Evolutionary conservation across 1,284 basidiomycete genomes (phyloP).

Genomic region (Cryptococcus sp.): DNA sequence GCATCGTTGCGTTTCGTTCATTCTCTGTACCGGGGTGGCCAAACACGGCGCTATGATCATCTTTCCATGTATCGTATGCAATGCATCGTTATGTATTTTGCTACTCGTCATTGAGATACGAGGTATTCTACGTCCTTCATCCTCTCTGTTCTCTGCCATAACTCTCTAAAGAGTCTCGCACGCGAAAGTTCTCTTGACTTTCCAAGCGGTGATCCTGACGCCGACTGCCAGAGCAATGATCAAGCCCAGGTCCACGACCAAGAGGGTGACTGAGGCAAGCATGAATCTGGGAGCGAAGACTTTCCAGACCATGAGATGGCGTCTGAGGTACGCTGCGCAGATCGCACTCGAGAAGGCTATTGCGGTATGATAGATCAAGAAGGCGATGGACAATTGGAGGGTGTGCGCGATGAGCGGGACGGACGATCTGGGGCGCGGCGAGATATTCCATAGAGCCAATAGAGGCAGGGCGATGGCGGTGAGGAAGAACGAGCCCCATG

Average conservation of each 20-base stretch:
- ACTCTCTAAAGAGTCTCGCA: slow-evolving; percentile 26
- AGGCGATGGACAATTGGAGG: slow-evolving; percentile 61
- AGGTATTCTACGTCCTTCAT: too few relatives aligned
- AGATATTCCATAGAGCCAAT: slow-evolving; percentile 84
- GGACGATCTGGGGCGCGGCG: slow-evolving; percentile 58
- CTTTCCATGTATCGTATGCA: background rate
- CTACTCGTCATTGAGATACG: background rate
- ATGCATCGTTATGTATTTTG: background rate
- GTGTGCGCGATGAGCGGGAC: slow-evolving; percentile 52
- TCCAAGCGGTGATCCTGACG: slow-evolving; percentile 42
- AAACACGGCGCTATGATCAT: background rate
- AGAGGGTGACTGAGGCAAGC: slow-evolving; percentile 61
- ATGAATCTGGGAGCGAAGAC: slow-evolving; percentile 95
- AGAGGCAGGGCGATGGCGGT: slow-evolving; percentile 69
- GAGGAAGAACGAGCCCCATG: slow-evolving; percentile 70
- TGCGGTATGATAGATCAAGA: slow-evolving; percentile 69
- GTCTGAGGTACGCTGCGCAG: slow-evolving; percentile 72
- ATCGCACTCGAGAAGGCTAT: slow-evolving; percentile 71
- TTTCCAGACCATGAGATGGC: slow-evolving; percentile 99
- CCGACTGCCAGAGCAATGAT: slow-evolving; percentile 52
- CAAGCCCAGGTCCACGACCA: slow-evolving; percentile 55
- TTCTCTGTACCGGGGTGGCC: too few relatives aligned
- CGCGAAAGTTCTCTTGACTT: slow-evolving; percentile 52
- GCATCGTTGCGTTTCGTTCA: background rate
- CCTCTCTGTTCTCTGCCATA: too few relatives aligned